phyloP scores from a whole-genome alignment of 257 asterid genomes.

The Paulownia fortunei region DNA sequence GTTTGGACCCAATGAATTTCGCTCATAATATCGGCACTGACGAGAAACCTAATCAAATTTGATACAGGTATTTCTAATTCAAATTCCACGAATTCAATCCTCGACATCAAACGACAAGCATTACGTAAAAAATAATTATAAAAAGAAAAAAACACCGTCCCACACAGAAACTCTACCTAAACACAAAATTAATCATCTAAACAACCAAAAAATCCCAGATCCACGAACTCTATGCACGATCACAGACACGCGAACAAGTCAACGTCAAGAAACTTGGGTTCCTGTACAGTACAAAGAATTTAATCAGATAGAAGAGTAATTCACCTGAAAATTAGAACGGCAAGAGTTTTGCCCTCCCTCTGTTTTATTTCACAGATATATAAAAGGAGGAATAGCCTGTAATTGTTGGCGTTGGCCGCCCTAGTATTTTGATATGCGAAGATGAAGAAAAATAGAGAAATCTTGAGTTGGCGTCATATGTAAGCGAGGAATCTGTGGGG shows the following conservation, averaged over 20 bases:
- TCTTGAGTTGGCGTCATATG: constrained; percentile 39
- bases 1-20: neutral
- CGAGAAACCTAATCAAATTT: neutral
- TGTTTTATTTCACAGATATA: neutral
- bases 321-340: constrained; percentile 40
- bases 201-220: constrained; percentile 38
- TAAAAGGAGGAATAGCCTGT: neutral
- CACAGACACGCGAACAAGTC: constrained; percentile 23
- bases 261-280: constrained; percentile 29
- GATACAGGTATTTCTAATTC: neutral
- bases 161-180: constrained; percentile 7
- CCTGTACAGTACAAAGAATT: neutral
- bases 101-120: neutral
- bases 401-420: neutral
- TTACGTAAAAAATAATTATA: neutral
- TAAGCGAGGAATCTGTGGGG: constrained; percentile 37
- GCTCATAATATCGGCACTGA: neutral
- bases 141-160: neutral
- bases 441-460: neutral
- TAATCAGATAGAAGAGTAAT: neutral
- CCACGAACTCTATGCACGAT: constrained; percentile 20
- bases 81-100: neutral
- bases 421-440: constrained; percentile 14
- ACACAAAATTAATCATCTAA: constrained; percentile 16
- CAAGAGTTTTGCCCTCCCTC: constrained; percentile 6